A percentile compares a stretch with the other conserved stretches of the same genome.
Conservation (phyloP, 2,329 filamentous ascomycete species). For the Cercospora brassicicola region DNA sequence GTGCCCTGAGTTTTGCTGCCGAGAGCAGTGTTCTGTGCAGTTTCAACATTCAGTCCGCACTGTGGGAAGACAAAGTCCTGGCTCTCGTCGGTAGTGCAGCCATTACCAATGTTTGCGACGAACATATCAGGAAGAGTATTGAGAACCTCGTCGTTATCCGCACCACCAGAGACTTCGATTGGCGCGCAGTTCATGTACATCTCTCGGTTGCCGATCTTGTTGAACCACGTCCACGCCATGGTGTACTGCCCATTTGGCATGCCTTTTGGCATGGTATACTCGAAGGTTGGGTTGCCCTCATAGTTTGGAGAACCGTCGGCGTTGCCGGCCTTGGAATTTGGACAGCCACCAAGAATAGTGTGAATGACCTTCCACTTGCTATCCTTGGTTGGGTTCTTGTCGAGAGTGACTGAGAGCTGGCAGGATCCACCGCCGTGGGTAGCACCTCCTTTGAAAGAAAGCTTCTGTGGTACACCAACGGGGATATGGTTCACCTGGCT, state of each 20-base stretch:
- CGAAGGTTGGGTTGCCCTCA: too few relatives aligned
- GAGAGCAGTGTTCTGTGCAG: too few relatives aligned
- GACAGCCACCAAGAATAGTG: too few relatives aligned
- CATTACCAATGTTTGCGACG: slow-evolving; percentile 58
- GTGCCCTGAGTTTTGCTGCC: too few relatives aligned
- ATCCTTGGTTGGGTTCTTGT: slow-evolving; percentile 66
- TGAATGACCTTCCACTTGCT: slow-evolving; percentile 85
- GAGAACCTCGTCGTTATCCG: slow-evolving; percentile 50
- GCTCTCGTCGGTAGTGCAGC: too few relatives aligned
- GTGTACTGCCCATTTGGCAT: slow-evolving; percentile 73
- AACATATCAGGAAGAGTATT: slow-evolving; percentile 69
- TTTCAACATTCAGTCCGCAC: too few relatives aligned
- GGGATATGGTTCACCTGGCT: slow-evolving; percentile 59
- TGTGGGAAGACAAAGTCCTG: too few relatives aligned
- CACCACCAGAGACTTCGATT: slow-evolving; percentile 59
- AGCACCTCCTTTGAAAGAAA: slow-evolving; percentile 71
- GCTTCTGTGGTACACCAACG: slow-evolving; percentile 61
- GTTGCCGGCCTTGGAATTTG: too few relatives aligned
- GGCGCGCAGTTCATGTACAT: slow-evolving; percentile 97
- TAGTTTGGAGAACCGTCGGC: too few relatives aligned
- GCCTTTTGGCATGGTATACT: too few relatives aligned
- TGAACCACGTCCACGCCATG: slow-evolving; percentile 93
- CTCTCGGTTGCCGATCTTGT: slow-evolving; percentile 83
- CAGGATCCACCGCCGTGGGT: slow-evolving; percentile 89
- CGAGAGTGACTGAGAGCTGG: slow-evolving; percentile 79